These are phyloP conservation scores for Phellopilus nigrolimitatus DNA, from an alignment of 1,284 basidiomycete genomes.

Conservation along the genomic window DNA sequence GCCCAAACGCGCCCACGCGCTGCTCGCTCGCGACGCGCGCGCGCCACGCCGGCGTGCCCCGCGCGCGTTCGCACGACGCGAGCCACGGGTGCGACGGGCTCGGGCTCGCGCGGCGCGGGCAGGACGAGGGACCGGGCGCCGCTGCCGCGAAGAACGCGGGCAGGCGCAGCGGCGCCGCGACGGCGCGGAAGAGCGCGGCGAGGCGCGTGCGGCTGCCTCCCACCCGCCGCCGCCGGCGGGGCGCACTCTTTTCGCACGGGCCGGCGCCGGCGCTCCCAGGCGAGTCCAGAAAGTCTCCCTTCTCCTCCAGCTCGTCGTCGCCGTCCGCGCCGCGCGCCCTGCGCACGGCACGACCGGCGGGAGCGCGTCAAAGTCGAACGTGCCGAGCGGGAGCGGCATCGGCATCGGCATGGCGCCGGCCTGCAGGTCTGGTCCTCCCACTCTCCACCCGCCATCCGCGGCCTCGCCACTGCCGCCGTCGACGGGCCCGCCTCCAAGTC, in stretches of 20 bases:
- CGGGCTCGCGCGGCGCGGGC: background rate
- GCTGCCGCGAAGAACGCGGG: background rate
- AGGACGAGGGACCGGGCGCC: background rate
- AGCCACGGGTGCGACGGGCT: background rate
- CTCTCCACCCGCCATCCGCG: background rate
- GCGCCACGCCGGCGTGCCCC: conserved; percentile 18
- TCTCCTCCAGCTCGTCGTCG: background rate
- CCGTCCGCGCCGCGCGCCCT: conserved; percentile 1
- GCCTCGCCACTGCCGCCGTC: background rate
- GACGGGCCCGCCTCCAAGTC: background rate
- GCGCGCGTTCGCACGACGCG: background rate
- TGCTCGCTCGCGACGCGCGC: conserved; percentile 44
- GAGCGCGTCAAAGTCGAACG: conserved; percentile 59
- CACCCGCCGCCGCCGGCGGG: too few species aligned
- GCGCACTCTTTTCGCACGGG: background rate
- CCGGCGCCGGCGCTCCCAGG: background rate
- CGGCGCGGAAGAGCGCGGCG: background rate
- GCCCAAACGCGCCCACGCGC: conserved; percentile 65
- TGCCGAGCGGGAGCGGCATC: background rate
- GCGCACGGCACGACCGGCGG: conserved; percentile 21
- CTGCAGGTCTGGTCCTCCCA: too few species aligned
- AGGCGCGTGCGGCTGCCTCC: too few species aligned
- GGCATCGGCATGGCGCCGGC: too few species aligned
- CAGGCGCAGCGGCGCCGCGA: background rate
- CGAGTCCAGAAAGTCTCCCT: background rate